Conservation (phyloP, 768 basidiomycete genomes). For the Candolleomyces eurysporus region DNA sequence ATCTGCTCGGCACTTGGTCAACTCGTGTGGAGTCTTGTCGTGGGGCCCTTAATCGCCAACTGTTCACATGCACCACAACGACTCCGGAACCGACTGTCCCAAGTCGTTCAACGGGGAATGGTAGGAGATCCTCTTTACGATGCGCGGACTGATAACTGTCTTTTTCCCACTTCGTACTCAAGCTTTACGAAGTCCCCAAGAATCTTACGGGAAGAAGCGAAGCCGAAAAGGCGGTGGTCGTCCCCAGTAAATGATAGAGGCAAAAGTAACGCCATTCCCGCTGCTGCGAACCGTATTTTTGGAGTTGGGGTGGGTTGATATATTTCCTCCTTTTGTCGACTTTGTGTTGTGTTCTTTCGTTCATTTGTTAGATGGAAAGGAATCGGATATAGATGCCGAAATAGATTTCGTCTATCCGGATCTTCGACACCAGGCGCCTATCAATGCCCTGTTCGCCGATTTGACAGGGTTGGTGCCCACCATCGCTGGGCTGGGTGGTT, state of each 20-base stretch:
- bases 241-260: slow-evolving; percentile 71
- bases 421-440: slow-evolving; percentile 47
- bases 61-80: slow-evolving; percentile 51
- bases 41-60: slow-evolving; percentile 72
- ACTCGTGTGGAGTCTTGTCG: slow-evolving; percentile 19
- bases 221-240: slow-evolving; percentile 65
- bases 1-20: neutral
- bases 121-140: slow-evolving; percentile 74
- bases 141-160: too few relatives aligned
- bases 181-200: slow-evolving; percentile 68
- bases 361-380: too few relatives aligned
- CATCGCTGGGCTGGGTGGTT: slow-evolving; percentile 63
- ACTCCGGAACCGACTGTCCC: slow-evolving; percentile 31
- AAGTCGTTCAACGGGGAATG: slow-evolving; percentile 64
- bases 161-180: slow-evolving; percentile 65
- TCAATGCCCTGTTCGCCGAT: slow-evolving; percentile 71
- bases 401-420: neutral
- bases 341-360: too few relatives aligned
- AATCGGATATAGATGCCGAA: too few relatives aligned
- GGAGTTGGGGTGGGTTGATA: slow-evolving; percentile 56
- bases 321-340: too few relatives aligned
- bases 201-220: slow-evolving; percentile 68
- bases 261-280: slow-evolving; percentile 66
- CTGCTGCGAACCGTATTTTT: slow-evolving; percentile 61
- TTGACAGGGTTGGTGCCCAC: slow-evolving; percentile 65